Evolutionary conservation across 176 grass and related monocot species (phyloP), one percentile per base, ranked within the genome.

Genomic region (Thalia dealbata): DNA sequence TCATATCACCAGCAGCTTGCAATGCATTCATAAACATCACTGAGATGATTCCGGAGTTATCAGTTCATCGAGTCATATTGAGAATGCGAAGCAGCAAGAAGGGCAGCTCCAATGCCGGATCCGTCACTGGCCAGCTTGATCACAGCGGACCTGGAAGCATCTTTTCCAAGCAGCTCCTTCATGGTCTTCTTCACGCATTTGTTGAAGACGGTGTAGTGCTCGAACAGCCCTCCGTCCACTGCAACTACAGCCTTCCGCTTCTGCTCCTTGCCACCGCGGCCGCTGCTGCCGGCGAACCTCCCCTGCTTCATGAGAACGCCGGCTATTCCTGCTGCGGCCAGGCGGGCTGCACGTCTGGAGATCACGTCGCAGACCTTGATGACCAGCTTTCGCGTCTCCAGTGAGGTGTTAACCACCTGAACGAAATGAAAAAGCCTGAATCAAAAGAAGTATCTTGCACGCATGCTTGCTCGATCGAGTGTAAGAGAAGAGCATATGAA

Each of bases 101-200:
- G 63, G 7, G 63, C 75, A 5, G 50, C 75, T 25, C 75, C 75
- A 41, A 67, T 67, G 10, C 75, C 50, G 0, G 75, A 77, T 14
- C 75, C 62, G 22, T 77, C 75, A 16, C 54, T 77, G n/a, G 75
- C 50, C n/a, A 77, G 75, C 50, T 77, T 77, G 75, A 77, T 22
- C 10, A 43, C 48, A 29, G 42, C 13, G 5, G 50, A 55, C 28
- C 0, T 46, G 1, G 45, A 67, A 1, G 48, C 24, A 1, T 41
- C 74, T 51, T 76, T 63, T 15, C 75, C 75, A 56, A 77, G 64
- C 18, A 77, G 50, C 62, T 69, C 75, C 21, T 35, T 38, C 1
- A 77, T 9, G 10, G 75, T 77, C 45, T 11, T 58, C 46, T 77
- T 6, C 14, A 77, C 32, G 50, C 45, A 69, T 27, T 54, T 10